Conservation (phyloP, 2,329 filamentous ascomycete species). For the Neopestalotiopsis clavispora region DNA sequence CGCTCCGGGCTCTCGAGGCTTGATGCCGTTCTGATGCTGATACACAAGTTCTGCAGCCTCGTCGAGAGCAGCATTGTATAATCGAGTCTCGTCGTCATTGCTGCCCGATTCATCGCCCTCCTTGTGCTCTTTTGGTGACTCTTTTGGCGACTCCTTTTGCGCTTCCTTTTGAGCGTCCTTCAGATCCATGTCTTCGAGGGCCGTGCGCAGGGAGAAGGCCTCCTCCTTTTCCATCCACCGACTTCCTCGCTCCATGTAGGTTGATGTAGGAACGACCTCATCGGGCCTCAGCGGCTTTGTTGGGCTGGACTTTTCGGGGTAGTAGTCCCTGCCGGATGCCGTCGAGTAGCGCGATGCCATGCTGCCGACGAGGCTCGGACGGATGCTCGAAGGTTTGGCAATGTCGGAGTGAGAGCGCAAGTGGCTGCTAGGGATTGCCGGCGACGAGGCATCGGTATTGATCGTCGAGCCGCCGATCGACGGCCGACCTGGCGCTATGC, state of each 20-base stretch:
- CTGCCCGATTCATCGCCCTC: neutral
- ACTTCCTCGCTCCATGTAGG: constrained; percentile 75
- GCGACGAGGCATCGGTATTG: constrained; percentile 35
- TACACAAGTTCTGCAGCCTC: constrained; percentile 82
- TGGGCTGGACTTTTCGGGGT: constrained; percentile 45
- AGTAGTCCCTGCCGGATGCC: constrained; percentile 57
- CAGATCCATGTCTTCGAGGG: constrained; percentile 75
- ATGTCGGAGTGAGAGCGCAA: constrained; percentile 36
- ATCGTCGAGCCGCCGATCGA: constrained; percentile 36
- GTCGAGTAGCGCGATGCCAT: constrained; percentile 56
- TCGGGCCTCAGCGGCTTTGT: constrained; percentile 56
- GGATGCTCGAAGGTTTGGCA: constrained; percentile 36
- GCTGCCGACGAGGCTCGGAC: constrained; percentile 51
- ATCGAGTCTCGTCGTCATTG: constrained; percentile 60
- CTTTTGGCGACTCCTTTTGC: constrained; percentile 26
- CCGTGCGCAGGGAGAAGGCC: constrained; percentile 69
- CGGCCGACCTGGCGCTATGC: constrained; percentile 30
- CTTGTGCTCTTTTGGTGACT: constrained; percentile 32
- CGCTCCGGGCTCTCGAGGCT: constrained; percentile 61
- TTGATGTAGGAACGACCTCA: constrained; percentile 67
- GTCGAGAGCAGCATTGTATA: constrained; percentile 74
- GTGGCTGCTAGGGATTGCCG: constrained; percentile 28
- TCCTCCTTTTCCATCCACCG: constrained; percentile 85
- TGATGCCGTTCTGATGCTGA: constrained; percentile 70
- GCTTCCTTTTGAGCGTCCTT: constrained; percentile 38